Percentiles rank a stretch among this genome's conserved stretches.
Evolutionary conservation across 2,329 filamentous ascomycete species (phyloP).

Genomic region (Didymella pomorum): DNA sequence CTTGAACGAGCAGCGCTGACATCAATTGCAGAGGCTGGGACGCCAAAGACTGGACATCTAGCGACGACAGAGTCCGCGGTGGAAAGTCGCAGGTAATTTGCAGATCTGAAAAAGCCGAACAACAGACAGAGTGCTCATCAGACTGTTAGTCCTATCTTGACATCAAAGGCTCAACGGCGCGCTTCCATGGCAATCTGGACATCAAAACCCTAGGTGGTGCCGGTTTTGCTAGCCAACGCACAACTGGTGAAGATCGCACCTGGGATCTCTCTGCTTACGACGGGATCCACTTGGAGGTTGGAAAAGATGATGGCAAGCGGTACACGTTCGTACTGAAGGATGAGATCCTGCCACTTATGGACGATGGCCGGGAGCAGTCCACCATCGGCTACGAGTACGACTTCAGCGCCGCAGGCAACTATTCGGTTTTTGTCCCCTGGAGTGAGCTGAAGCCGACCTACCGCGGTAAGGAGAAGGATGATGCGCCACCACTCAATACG

Average conservation of each 20-base stretch:
- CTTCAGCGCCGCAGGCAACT: constrained; percentile 28
- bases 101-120: background rate
- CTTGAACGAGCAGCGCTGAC: background rate
- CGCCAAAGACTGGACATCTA: constrained; percentile 69
- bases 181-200: constrained; percentile 75
- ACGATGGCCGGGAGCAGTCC: constrained; percentile 73
- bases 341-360: constrained; percentile 62
- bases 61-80: constrained; percentile 80
- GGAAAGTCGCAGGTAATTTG: constrained; percentile 67
- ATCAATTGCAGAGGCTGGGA: constrained; percentile 63
- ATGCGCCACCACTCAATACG: constrained; percentile 67
- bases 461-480: constrained; percentile 70
- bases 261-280: constrained; percentile 72
- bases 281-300: constrained; percentile 66
- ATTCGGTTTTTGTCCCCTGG: constrained; percentile 67
- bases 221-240: constrained; percentile 82
- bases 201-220: constrained; percentile 78
- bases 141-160: constrained; percentile 58
- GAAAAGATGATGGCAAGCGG: constrained; percentile 66
- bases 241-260: constrained; percentile 61
- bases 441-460: constrained; percentile 74
- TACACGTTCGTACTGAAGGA: constrained; percentile 83
- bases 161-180: constrained; percentile 51
- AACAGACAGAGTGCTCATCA: constrained; percentile 51
- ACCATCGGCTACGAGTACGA: constrained; percentile 74